These are phyloP conservation scores for Didymella arachidicola DNA, from an alignment of 2,329 filamentous ascomycete species.

Conservation along the genomic window DNA sequence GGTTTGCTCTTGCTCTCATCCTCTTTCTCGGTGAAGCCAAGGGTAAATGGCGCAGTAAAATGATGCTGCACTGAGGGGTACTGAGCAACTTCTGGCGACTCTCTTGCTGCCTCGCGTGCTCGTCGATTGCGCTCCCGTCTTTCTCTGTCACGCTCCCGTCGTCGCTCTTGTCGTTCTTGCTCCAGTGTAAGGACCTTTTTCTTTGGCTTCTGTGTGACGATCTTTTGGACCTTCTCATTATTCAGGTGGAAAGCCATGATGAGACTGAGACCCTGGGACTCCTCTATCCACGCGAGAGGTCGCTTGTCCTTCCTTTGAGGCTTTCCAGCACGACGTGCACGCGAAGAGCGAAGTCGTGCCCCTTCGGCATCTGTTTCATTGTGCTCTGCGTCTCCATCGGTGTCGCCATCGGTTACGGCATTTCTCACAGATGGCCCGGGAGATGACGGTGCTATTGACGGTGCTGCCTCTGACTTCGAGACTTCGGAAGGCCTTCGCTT, in stretches of 20 bases:
- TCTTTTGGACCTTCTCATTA: constrained; percentile 65
- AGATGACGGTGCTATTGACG: constrained; percentile 41
- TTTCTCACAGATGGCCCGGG: constrained; percentile 40
- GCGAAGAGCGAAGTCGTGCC: constrained; percentile 40
- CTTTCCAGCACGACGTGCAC: constrained; percentile 41
- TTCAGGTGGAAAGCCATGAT: constrained; percentile 52
- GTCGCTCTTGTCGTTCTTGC: constrained; percentile 43
- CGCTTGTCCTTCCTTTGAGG: constrained; percentile 48
- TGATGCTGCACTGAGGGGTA: constrained; percentile 67
- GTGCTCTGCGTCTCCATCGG: constrained; percentile 36
- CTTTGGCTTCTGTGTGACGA: constrained; percentile 67
- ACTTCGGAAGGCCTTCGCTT: constrained; percentile 51
- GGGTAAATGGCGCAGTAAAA: constrained; percentile 77
- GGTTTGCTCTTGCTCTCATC: constrained; percentile 92
- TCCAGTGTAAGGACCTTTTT: constrained; percentile 48
- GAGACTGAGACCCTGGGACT: constrained; percentile 41
- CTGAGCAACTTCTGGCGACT: constrained; percentile 59
- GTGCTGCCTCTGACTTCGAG: constrained; percentile 43
- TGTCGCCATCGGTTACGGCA: constrained; percentile 42
- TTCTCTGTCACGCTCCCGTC: constrained; percentile 46
- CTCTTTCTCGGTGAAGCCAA: constrained; percentile 88
- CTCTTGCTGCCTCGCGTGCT: constrained; percentile 54
- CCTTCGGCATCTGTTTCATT: constrained; percentile 43
- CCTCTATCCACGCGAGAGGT: constrained; percentile 48
- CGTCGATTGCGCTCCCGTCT: constrained; percentile 56